These are phyloP conservation scores for Psilocybe azurescens DNA, from an alignment of 768 basidiomycete genomes.

Conservation along the genomic window DNA sequence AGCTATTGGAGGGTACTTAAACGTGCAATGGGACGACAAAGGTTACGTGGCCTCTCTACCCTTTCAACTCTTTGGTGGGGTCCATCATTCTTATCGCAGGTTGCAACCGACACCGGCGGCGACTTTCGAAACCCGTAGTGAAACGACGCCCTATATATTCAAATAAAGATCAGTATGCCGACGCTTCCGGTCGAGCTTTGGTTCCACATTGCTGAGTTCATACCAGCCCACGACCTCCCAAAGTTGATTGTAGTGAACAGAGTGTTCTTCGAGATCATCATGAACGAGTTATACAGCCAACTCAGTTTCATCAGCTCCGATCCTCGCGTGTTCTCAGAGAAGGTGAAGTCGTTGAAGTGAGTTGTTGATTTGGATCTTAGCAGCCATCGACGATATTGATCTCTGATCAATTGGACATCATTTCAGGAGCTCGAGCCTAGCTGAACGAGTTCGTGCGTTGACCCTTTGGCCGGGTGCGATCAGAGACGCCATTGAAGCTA, in stretches of 20 bases:
- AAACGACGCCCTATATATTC: constrained; percentile 1
- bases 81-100: background rate
- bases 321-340: constrained; percentile 24
- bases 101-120: constrained; percentile 8
- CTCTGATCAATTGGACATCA: background rate
- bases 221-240: constrained; percentile 19
- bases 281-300: constrained; percentile 30
- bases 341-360: constrained; percentile 27
- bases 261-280: constrained; percentile 26
- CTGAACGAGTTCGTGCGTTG: constrained; percentile 28
- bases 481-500: constrained; percentile 25
- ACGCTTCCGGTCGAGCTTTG: constrained; percentile 28
- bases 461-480: constrained; percentile 33
- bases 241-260: constrained; percentile 25
- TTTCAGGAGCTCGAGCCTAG: constrained; percentile 18
- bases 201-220: constrained; percentile 24
- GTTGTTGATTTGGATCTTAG: constrained; percentile 6
- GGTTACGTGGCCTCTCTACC: too few relatives aligned
- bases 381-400: background rate
- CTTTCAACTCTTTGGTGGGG: background rate
- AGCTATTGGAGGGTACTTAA: background rate
- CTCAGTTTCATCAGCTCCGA: constrained; percentile 29
- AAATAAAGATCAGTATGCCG: background rate
- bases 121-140: background rate
- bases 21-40: background rate